Evolutionary conservation across 2,329 filamentous ascomycete genomes (phyloP), one percentile per base, ranked within the genome.

Genomic region (Stagonosporopsis tanaceti): DNA sequence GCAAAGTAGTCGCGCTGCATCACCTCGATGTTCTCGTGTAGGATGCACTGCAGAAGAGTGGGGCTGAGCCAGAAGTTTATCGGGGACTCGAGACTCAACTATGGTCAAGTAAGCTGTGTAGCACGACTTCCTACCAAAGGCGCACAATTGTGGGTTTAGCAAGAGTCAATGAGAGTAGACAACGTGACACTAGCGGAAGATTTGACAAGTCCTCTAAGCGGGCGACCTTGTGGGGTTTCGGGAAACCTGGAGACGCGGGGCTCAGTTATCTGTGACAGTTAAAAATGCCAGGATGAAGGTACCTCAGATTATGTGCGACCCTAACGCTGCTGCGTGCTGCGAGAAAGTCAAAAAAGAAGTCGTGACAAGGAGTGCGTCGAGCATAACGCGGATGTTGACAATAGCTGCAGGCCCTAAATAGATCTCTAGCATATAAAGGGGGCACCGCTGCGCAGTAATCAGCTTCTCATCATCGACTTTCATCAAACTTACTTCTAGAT

Each of bases 211-310:
- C 22, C 20, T 30, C 25, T 34, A 34, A 48, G 22, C 17, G 28
- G 17, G n/a, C 6, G 15, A 20, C 6, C 6, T 42, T 20, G 34
- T 30, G 40, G 41, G 46, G n/a, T 35, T n/a, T 34, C 35, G 25
- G 24, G 27, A 54, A 42, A 44, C 50, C 40, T 47, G 46, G 46
- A 47, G 56, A 45, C 38, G 50, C 48, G 56, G 47, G 50, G 47
- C 15, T 17, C 12, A 44, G 12, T 15, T 37, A 20, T 54, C 44
- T 42, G 56, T 54, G 41, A 20, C 6, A 51, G 25, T 50, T 11
- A n/a, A 51, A 9, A 27, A 17, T 39, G 34, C 30, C 25, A 22
- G 38, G 41, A 30, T 54, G n/a, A 32, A 37, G 25, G 12, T 24
- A 32, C n/a, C 17, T 12, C 24, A 35, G 14, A 30, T 42, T 24